These are phyloP conservation scores for Isabelozyma gotoi DNA, from an alignment of 805 yeast genomes.

Conservation along the genomic window DNA sequence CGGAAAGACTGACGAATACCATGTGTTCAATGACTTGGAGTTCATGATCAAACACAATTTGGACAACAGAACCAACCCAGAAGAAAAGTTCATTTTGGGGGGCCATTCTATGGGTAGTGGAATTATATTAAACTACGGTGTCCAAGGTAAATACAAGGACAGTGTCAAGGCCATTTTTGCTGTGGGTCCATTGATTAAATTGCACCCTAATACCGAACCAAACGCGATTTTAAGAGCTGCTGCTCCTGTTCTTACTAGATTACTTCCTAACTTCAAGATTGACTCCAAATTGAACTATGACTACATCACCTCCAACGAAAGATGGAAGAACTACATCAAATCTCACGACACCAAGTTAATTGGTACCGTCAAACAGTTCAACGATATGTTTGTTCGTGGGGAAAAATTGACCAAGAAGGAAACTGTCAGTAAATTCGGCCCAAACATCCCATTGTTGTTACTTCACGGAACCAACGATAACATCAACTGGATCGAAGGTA, in stretches of 20 bases:
- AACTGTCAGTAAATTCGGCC: slow-evolving; percentile 32
- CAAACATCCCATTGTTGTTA: slow-evolving; percentile 50
- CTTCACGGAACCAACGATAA: slow-evolving; percentile 65
- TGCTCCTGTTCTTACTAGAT: slow-evolving; percentile 36
- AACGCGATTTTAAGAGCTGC: slow-evolving; percentile 37
- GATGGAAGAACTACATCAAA: slow-evolving; percentile 45
- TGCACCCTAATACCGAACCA: slow-evolving; percentile 64
- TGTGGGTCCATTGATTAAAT: slow-evolving; percentile 58
- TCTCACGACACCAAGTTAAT: slow-evolving; percentile 35
- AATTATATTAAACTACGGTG: slow-evolving; percentile 60
- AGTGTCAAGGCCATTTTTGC: slow-evolving; percentile 47
- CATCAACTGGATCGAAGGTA: slow-evolving; percentile 54
- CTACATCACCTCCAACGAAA: slow-evolving; percentile 51
- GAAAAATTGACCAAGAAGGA: slow-evolving; percentile 41
- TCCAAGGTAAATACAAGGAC: slow-evolving; percentile 50
- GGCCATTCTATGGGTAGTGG: slow-evolving; percentile 90
- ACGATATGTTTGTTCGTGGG: slow-evolving; percentile 68
- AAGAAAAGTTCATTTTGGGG: slow-evolving; percentile 48
- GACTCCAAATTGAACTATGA: slow-evolving; percentile 57
- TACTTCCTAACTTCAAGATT: slow-evolving; percentile 50
- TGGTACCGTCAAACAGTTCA: slow-evolving; percentile 58
- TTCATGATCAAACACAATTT: slow-evolving; percentile 49
- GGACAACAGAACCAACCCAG: slow-evolving; percentile 25
- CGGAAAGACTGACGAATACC: slow-evolving; percentile 58
- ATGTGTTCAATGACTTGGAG: slow-evolving; percentile 60